Evolutionary conservation across 495 filamentous ascomycete genomes (phyloP).

Genomic region (Annulohypoxylon stygium): DNA sequence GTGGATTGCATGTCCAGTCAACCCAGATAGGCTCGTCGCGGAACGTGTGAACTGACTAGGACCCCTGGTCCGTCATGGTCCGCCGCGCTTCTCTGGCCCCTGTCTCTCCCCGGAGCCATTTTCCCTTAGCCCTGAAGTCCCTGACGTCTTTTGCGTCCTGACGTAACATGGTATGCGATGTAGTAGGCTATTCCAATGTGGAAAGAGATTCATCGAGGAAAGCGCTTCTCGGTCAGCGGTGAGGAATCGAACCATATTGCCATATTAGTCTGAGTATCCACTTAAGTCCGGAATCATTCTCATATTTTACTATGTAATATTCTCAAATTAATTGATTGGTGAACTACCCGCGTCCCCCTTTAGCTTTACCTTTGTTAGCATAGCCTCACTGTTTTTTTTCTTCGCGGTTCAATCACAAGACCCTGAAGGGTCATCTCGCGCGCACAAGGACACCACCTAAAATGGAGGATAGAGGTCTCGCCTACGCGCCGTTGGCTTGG

Average conservation of each 20-base stretch:
- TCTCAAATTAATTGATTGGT: slow-evolving; percentile 45
- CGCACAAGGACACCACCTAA: neutral
- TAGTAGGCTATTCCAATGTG: slow-evolving; percentile 46
- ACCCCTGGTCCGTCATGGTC: slow-evolving; percentile 31
- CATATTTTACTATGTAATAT: slow-evolving; percentile 9
- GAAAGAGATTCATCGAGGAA: slow-evolving; percentile 41
- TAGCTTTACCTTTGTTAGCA: slow-evolving; percentile 30
- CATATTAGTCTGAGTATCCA: slow-evolving; percentile 40
- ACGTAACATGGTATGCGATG: slow-evolving; percentile 42
- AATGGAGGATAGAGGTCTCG: slow-evolving; percentile 3
- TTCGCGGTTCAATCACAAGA: slow-evolving; percentile 19
- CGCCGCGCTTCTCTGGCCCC: slow-evolving; percentile 31
- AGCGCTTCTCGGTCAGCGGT: slow-evolving; percentile 45
- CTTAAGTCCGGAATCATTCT: slow-evolving; percentile 36
- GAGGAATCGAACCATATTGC: slow-evolving; percentile 48
- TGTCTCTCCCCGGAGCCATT: slow-evolving; percentile 44
- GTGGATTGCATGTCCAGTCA: slow-evolving; percentile 44
- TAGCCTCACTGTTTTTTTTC: slow-evolving; percentile 29
- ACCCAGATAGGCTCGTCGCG: slow-evolving; percentile 47
- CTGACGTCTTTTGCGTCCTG: slow-evolving; percentile 36
- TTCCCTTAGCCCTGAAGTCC: slow-evolving; percentile 27
- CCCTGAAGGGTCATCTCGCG: slow-evolving; percentile 31
- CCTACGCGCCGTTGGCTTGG: slow-evolving; percentile 7
- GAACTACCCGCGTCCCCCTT: slow-evolving; percentile 28
- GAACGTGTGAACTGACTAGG: slow-evolving; percentile 46